These are phyloP conservation scores for Polygonum maritimum DNA, from an alignment of 148 eudicot species.

Conservation along the genomic window DNA sequence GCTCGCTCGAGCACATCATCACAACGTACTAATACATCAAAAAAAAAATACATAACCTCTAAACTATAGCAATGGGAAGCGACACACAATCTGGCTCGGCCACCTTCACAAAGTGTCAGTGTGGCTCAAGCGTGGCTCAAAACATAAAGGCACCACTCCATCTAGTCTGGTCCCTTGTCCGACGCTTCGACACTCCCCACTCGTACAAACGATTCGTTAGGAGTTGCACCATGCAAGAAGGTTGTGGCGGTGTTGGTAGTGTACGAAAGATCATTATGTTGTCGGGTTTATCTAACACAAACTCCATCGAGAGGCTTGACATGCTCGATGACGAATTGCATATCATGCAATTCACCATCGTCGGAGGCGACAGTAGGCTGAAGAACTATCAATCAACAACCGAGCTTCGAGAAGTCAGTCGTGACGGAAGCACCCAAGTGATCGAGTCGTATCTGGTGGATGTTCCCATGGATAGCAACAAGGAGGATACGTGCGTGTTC, in stretches of 20 bases:
- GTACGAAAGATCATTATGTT: slow-evolving; percentile 20
- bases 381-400: slow-evolving; percentile 23
- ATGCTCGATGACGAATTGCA: slow-evolving; percentile 30
- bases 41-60: too few species aligned
- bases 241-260: slow-evolving; percentile 20
- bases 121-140: slow-evolving; percentile 32
- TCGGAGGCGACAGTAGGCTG: slow-evolving; percentile 28
- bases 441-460: slow-evolving; percentile 35
- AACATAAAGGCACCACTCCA: slow-evolving; percentile 40
- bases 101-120: slow-evolving; percentile 10
- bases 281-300: slow-evolving; percentile 27
- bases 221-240: slow-evolving; percentile 2
- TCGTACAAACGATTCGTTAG: slow-evolving; percentile 35
- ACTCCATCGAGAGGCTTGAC: slow-evolving; percentile 28
- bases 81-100: background rate
- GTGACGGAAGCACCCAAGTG: slow-evolving; percentile 19
- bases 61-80: background rate
- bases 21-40: background rate
- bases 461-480: slow-evolving; percentile 23
- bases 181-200: slow-evolving; percentile 41
- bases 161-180: slow-evolving; percentile 46
- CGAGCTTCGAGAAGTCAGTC: slow-evolving; percentile 14
- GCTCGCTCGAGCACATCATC: background rate
- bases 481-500: slow-evolving; percentile 26
- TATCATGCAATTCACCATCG: slow-evolving; percentile 22